Percentiles rank a stretch among this genome's conserved stretches.
These are phyloP conservation scores for Erodium texanum DNA, from an alignment of 441 rosid genomes.

Conservation along the genomic window DNA sequence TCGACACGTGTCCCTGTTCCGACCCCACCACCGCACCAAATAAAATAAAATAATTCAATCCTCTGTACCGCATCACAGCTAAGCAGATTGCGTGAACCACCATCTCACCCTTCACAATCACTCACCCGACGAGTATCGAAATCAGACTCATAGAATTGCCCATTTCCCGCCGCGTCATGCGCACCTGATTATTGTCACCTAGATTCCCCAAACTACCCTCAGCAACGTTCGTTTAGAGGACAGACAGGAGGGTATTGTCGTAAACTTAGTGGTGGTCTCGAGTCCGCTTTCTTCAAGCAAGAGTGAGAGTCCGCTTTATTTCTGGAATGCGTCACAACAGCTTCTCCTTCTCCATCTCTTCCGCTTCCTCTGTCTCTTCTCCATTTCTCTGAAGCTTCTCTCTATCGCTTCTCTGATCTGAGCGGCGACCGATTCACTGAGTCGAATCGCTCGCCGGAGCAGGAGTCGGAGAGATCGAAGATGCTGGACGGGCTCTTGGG, in stretches of 20 bases:
- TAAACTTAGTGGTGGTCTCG: background rate
- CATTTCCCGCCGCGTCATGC: background rate
- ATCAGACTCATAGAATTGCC: background rate
- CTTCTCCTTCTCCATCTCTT: no score
- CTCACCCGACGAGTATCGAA: background rate
- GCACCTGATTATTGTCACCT: background rate
- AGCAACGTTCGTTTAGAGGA: background rate
- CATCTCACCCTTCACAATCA: background rate
- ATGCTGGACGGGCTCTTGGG: conserved; percentile 77
- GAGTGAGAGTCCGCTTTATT: no score
- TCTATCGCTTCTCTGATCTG: background rate
- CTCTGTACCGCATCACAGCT: background rate
- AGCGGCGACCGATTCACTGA: background rate
- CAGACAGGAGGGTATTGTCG: background rate
- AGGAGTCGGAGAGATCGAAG: conserved; percentile 15
- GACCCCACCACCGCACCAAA: background rate
- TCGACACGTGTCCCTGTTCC: background rate
- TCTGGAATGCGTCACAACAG: no score
- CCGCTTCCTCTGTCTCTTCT: no score
- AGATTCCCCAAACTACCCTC: background rate
- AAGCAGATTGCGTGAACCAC: background rate
- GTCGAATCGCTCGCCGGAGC: no score
- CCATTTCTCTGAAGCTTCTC: no score
- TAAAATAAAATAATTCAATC: no score
- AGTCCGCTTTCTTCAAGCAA: conserved; percentile 15